Base-by-base conservation (phyloP, 176 grass and related monocot genomes). In the Oryza brachyantha region DNA sequence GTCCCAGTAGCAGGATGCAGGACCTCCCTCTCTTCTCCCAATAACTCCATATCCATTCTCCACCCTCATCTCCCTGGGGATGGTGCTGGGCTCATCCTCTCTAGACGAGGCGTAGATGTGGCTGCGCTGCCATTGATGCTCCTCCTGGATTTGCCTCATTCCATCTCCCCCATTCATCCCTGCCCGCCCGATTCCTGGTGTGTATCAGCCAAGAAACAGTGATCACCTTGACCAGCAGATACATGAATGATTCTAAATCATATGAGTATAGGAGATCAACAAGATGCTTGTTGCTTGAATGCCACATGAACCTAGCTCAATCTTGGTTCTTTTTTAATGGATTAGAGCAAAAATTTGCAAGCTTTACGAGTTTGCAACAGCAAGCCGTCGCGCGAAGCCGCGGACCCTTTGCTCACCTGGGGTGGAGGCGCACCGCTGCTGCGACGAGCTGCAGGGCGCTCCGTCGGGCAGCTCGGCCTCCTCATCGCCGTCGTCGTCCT, bases 31-130 rank as follows among this genome's bases (percentile, higher is more conserved):
- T 68, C 78, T 93, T 73, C 87, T 79, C 2, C 84, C 78, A 21
- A 77, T 87, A 7, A 85, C 76, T 17, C 78, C 81, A 82, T 86
- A 90, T 6, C 91, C 91, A 85, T 90, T 70, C 43, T 85, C 87
- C 36, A 43, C 74, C 76, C 81, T 83, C 68, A 39, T 55, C 31
- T 87, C 91, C 45, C 66, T 87, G 11, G 79, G 75, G 5, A 36
- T 54, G 14, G 69, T 42, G 46, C 39, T 60, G 60, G 81, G 63
- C 7, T 83, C 81, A 26, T 87, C 84, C 60, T 67, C 69, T 32
- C 63, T 21, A 38, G 37, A 55, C 0, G 83, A 85, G 66, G 24
- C 13, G 29, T 67, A 55, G 37, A 83, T 61, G 73, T 69, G 42
- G 16, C 48, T 29, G 29, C 73, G 57, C 48, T 82, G 62, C 73